Conservation (phyloP, 176 grass and related monocot genomes). For the Saccharum officinarum region DNA sequence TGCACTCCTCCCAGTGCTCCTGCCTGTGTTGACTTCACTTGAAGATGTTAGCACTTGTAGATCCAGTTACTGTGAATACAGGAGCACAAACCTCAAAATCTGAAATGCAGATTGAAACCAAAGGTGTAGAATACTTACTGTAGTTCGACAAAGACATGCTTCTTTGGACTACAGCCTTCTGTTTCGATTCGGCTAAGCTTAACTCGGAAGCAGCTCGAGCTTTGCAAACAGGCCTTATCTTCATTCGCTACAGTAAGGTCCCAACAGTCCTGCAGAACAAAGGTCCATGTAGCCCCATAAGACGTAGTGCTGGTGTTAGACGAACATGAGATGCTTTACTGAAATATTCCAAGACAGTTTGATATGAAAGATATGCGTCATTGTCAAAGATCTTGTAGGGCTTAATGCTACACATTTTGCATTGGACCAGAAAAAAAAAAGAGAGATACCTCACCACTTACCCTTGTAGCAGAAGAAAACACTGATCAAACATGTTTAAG, state of each 20-base stretch:
- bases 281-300: slow-evolving; percentile 8
- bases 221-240: slow-evolving; percentile 39
- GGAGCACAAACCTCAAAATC: neutral
- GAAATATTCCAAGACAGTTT: slow-evolving; percentile 47
- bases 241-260: slow-evolving; percentile 34
- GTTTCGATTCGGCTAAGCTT: slow-evolving; percentile 26
- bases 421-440: slow-evolving; percentile 18
- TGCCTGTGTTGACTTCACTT: slow-evolving; percentile 10
- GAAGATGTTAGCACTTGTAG: neutral
- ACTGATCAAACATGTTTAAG: neutral
- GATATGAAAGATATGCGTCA: slow-evolving; percentile 37
- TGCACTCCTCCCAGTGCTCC: neutral
- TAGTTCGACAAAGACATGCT: slow-evolving; percentile 36
- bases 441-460: slow-evolving; percentile 21
- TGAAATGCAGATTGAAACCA: slow-evolving; percentile 27
- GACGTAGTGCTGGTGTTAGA: slow-evolving; percentile 32
- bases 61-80: slow-evolving; percentile 23
- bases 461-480: slow-evolving; percentile 14
- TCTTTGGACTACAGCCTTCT: slow-evolving; percentile 23
- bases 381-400: slow-evolving; percentile 49
- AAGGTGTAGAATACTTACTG: slow-evolving; percentile 40
- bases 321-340: slow-evolving; percentile 37
- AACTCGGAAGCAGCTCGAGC: slow-evolving; percentile 25
- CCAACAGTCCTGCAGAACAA: slow-evolving; percentile 26
- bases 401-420: slow-evolving; percentile 32